Evolutionary conservation across 2,329 filamentous ascomycete species (phyloP), one percentile per base, ranked within the genome.

Genomic region (Aureobasidium sp.): DNA sequence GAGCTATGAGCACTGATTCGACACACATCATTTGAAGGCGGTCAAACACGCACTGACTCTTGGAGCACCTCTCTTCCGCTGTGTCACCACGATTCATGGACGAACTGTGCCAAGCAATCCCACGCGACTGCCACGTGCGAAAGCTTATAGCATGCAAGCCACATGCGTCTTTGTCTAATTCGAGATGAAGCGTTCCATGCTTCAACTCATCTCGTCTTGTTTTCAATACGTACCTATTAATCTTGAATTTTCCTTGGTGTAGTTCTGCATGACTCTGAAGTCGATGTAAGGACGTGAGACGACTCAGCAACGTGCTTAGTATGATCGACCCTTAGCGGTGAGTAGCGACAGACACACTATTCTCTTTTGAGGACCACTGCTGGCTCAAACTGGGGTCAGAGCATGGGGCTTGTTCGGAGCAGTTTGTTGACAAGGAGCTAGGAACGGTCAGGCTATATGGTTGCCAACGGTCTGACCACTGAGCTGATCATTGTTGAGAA

Each of bases 381-480:
- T 27, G 25, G 12, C 15, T 37, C 29, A 5, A 3, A 45, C 53
- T 45, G 53, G 41, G 42, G 55, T 39, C 55, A 48, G 12, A 34
- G 20, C 14, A 58, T 22, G 55, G 55, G 14, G 42, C 55, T 58
- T 58, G 55, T 39, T 58, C 55, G 55, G 55, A 47, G 41, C 31
- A 6, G n/a, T 29, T 15, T 25, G 17, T 39, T n/a, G 37, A 9
- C 25, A n/a, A 5, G 20, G 39, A 27, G 49, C 39, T 42, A 6
- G 9, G 22, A 55, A 31, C 51, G 34, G 15, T 3, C 17, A 17
- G 17, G 17, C 17, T 8, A 8, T n/a, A 5, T 17, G n/a, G 37
- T 41, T 41, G 37, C 37, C 5, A 41, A 41, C 17, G 6, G n/a
- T n/a, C 5, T 17, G n/a, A 5, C 2, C 37, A 0, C 1, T 2